Base-by-base conservation (phyloP, 1,139 yeast species). In the Taiozyma sp. region DNA sequence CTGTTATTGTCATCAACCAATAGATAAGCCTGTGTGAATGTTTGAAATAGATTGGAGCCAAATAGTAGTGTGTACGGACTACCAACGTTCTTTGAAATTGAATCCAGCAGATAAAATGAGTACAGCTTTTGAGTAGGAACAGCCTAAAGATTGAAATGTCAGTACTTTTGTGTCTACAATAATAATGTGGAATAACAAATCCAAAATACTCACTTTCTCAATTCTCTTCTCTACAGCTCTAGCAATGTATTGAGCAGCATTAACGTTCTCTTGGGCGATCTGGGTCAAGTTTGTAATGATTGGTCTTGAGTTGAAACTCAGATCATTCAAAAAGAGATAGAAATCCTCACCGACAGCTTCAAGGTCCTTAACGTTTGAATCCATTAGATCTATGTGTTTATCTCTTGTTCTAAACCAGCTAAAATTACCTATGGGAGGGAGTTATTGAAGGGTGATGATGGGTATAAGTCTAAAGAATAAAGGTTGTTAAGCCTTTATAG, bases 71-170 rank as follows among this genome's bases (percentile, higher is more conserved):
- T 88, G 65, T 91, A 93, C 1, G 98, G 97, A 54, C 83, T 79
- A 7, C 97, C 97, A 24, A 89, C 85, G 60, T 85, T 88, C 68
- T 93, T 93, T 68, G 95, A 87, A 45, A 93, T 86, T n/a, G 97
- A 90, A 67, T 93, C 99, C 51, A 93, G 70, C 47, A 91, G 75
- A 65, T 91, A 93, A 57, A 93, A 75, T 4, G 95, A 83, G 61
- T 80, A 93, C 50, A 93, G 75, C 68, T 93, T 93, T 59, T 88
- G 91, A 22, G 80, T 79, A 2, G 98, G 98, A 6, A 51, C 48
- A 26, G 62, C 62, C 57, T 57, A 43, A 13, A 19, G 29, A 16
- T 7, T 22, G 28, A 28, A 14, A 24, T 40, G 44, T 14, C 39
- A 45, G 32, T 42, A 41, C 29, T 4, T 28, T 28, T 24, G 26